These are phyloP conservation scores for Cercospora janseana DNA, from an alignment of 2,329 filamentous ascomycete genomes.

Conservation along the genomic window DNA sequence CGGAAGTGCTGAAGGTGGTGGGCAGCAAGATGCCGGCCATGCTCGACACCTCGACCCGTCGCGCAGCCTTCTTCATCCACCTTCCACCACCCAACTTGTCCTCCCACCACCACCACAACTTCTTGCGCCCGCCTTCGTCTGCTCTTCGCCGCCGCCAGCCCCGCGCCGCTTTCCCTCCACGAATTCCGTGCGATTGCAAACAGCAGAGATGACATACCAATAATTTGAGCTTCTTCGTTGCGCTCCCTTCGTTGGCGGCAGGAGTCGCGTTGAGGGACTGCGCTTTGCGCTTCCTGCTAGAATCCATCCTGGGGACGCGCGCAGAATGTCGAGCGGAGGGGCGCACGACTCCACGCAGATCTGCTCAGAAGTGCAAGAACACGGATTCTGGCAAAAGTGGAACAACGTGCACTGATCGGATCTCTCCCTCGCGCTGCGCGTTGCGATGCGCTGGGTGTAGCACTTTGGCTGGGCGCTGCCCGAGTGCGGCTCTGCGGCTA, in stretches of 20 bases:
- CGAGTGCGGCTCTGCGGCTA: neutral
- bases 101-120: conserved; percentile 3
- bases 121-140: conserved; percentile 8
- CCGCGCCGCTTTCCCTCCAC: neutral
- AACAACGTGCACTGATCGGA: neutral
- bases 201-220: conserved; percentile 51
- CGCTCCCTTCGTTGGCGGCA: conserved; percentile 47
- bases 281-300: conserved; percentile 57
- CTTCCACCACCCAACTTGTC: conserved; percentile 13
- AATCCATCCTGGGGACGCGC: conserved; percentile 39
- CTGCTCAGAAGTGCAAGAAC: neutral
- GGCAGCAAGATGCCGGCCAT: conserved; percentile 27
- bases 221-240: conserved; percentile 58
- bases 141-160: conserved; percentile 11
- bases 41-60: conserved; percentile 29
- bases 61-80: conserved; percentile 23
- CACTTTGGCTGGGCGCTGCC: neutral
- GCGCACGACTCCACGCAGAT: neutral
- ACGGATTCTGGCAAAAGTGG: neutral
- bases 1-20: conserved; percentile 30
- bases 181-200: conserved; percentile 1
- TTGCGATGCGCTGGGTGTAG: conserved; percentile 4
- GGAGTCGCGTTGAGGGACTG: conserved; percentile 50
- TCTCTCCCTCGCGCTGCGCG: neutral
- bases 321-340: neutral